Evolutionary conservation across 2,329 filamentous ascomycete species (phyloP), one percentile per base, ranked within the genome.

Genomic region (Paraconiothyrium brasiliense): DNA sequence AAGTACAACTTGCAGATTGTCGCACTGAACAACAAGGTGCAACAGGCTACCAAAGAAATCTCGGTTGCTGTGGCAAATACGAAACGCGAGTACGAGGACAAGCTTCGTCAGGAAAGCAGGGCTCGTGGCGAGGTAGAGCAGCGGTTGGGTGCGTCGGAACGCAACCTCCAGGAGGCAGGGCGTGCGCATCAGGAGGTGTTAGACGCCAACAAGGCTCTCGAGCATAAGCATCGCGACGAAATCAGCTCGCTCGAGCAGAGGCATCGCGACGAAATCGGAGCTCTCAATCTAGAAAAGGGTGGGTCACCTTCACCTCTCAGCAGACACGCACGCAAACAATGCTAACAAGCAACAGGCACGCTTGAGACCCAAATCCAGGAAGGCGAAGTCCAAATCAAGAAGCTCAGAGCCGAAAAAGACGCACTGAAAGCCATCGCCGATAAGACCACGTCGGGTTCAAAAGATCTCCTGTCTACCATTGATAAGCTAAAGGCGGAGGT

Each of bases 1-100:
- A 81, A 84, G 61, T 78, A 84, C 60, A 81, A 79, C 5, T 71
- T 81, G 34, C 80, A 83, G 44, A 60, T 77, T 7, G 71, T 70
- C 2, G 73, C 73, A 3, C 65, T 78, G 22, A 79, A 76, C 58
- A 78, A 69, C 61, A 79, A 73, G 57, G 47, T 78, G 2, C 74
- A 76, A 41, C 75, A 79, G 57, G 59, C 69, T 4, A 64, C 63
- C 8, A 76, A 74, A 43, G 76, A 79, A 13, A 65, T 61, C 1
- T 64, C 69, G 0, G 44, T 71, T 0, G 70, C 73, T 16, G 64
- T 75, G 1, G 61, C 71, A 13, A 73, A 69, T 39, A 65, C 67
- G 2, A 75, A 73, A 44, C 75, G 77, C 43, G 76, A 78, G 32
- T 76, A 73, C 37, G 76, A 79, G 4, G 69, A 76, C 30, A 74